Conservation (phyloP, 139 green algal genomes). For the Chlamydomonas asymmetrica region DNA sequence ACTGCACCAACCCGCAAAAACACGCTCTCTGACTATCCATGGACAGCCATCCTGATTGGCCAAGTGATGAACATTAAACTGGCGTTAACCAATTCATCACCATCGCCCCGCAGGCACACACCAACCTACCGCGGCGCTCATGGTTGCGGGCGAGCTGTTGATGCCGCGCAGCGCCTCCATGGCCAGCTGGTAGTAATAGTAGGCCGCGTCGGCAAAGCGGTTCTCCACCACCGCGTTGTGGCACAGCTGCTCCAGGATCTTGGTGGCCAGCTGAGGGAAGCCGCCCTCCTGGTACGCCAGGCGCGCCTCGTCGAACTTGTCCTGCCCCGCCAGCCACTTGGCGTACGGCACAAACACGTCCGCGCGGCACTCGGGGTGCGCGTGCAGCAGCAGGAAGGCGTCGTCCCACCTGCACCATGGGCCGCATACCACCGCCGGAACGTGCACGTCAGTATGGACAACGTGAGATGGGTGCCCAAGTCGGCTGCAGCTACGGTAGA, state of each 20-base stretch:
- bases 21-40: too few relatives aligned
- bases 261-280: slow-evolving; percentile 45
- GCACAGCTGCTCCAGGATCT: slow-evolving; percentile 64
- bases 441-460: too few relatives aligned
- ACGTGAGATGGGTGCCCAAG: too few relatives aligned
- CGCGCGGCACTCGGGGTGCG: slow-evolving; percentile 45
- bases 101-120: not conserved
- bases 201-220: slow-evolving; percentile 63
- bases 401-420: too few relatives aligned
- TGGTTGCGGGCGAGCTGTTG: too few relatives aligned
- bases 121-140: too few relatives aligned
- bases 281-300: slow-evolving; percentile 50
- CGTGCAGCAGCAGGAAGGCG: slow-evolving; percentile 63
- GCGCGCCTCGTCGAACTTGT: slow-evolving; percentile 52
- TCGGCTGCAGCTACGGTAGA: too few relatives aligned
- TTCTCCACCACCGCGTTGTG: slow-evolving; percentile 64
- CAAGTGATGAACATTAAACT: too few relatives aligned
- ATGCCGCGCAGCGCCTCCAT: slow-evolving; percentile 66
- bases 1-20: too few relatives aligned
- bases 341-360: slow-evolving; percentile 69
- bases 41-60: too few relatives aligned
- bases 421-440: too few relatives aligned
- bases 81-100: not conserved
- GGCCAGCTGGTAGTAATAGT: slow-evolving; percentile 70
- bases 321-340: slow-evolving; percentile 57